These are phyloP conservation scores for Penicillium italicum DNA, from an alignment of 2,329 filamentous ascomycete genomes.

Conservation along the genomic window DNA sequence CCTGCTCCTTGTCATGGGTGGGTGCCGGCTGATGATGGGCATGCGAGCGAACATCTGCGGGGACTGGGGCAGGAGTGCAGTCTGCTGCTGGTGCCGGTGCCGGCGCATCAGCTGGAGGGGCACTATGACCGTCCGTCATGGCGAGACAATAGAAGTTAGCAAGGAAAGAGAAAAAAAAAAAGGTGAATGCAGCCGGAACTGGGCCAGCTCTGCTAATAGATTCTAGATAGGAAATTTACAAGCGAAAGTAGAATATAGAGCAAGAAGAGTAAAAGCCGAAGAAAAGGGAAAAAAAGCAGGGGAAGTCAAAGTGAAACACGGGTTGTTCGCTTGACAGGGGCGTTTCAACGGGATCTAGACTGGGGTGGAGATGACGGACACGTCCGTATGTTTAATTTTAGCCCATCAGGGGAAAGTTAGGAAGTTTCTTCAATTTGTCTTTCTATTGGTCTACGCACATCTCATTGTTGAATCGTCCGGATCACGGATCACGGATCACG, in stretches of 20 bases:
- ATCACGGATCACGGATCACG: not conserved
- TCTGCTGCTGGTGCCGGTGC: slow-evolving; percentile 12
- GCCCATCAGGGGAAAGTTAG: not conserved
- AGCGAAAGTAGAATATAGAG: not conserved
- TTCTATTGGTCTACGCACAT: not conserved
- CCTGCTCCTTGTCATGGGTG: slow-evolving; percentile 22
- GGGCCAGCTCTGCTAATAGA: slow-evolving; percentile 4
- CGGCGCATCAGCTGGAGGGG: slow-evolving; percentile 13
- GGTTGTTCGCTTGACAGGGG: slow-evolving; percentile 7
- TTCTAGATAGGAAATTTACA: not conserved
- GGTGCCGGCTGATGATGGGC: slow-evolving; percentile 13
- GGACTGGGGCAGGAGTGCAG: slow-evolving; percentile 13
- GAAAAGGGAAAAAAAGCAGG: slow-evolving; percentile 8
- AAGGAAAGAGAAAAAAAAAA: not conserved
- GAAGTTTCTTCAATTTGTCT: not conserved
- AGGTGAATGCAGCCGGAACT: not conserved
- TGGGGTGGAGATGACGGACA: slow-evolving; percentile 11
- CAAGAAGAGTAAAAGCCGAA: not conserved
- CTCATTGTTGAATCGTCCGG: not conserved
- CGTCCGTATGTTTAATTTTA: slow-evolving; percentile 13
- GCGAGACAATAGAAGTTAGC: not conserved
- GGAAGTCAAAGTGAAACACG: slow-evolving; percentile 2
- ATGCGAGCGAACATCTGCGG: slow-evolving; percentile 12
- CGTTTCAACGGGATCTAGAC: slow-evolving; percentile 21
- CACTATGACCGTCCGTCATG: slow-evolving; percentile 20